Evolutionary conservation across 1,284 basidiomycete species (phyloP).

Genomic region (Ganoderma leucocontextum): DNA sequence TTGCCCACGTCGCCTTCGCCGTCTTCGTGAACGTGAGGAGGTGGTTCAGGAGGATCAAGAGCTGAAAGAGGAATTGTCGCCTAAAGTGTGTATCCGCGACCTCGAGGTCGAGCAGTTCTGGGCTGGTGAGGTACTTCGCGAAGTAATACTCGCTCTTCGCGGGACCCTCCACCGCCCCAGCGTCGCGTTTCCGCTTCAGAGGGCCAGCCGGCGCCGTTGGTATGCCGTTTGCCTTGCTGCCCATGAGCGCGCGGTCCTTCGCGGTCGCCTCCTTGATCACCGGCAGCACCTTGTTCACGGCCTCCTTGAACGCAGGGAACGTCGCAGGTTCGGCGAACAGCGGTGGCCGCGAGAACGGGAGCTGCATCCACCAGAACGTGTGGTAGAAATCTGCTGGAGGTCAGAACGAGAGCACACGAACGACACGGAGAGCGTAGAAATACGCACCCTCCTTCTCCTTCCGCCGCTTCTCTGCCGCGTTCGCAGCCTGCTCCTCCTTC

Average conservation of each 20-base stretch:
- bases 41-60: constrained; percentile 85
- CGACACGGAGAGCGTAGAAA: not conserved
- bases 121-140: constrained; percentile 89
- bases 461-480: constrained; percentile 40
- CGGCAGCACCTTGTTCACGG: constrained; percentile 75
- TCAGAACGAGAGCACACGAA: constrained; percentile 11
- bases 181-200: constrained; percentile 73
- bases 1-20: constrained; percentile 69
- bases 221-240: constrained; percentile 55
- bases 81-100: constrained; percentile 90
- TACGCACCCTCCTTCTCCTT: constrained; percentile 71
- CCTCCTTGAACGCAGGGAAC: constrained; percentile 70
- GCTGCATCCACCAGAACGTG: constrained; percentile 86
- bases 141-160: constrained; percentile 82
- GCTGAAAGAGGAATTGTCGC: constrained; percentile 89
- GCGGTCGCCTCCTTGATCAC: constrained; percentile 85
- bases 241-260: constrained; percentile 85
- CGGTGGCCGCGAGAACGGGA: constrained; percentile 77
- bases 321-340: constrained; percentile 62
- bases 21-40: constrained; percentile 79
- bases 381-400: constrained; percentile 75
- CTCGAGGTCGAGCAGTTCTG: constrained; percentile 88
- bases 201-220: constrained; percentile 47
- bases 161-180: constrained; percentile 55
- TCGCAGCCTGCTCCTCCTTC: constrained; percentile 46